Conservation (phyloP, 495 filamentous ascomycete species). For the Letharia lupina region DNA sequence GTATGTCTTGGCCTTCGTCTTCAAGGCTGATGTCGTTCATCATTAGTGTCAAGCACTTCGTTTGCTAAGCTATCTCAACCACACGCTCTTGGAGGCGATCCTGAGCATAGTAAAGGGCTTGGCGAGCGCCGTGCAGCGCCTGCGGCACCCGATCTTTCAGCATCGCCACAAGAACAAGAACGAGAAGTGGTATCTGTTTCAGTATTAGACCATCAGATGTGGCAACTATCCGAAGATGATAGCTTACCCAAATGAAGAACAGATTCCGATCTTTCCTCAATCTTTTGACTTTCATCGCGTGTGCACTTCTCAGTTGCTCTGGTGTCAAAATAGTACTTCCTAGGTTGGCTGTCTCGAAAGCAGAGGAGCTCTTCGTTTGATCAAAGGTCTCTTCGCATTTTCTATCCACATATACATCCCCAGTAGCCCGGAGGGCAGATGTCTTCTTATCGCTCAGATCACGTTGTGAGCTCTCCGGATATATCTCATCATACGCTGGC, state of each 20-base stretch:
- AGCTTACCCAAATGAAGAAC: constrained; percentile 76
- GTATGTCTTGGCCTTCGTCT: constrained; percentile 9
- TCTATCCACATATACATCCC: constrained; percentile 56
- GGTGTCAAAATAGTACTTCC: constrained; percentile 47
- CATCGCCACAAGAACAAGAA: constrained; percentile 58
- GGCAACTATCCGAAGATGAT: constrained; percentile 31
- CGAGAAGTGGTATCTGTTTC: constrained; percentile 47
- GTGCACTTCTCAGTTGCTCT: constrained; percentile 59
- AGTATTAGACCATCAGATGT: constrained; percentile 22
- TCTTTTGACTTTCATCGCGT: constrained; percentile 66
- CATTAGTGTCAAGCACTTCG: neutral
- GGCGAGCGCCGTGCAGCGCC: constrained; percentile 1
- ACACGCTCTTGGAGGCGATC: constrained; percentile 6
- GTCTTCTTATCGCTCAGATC: constrained; percentile 51
- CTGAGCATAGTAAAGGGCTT: constrained; percentile 9
- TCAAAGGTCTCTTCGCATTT: constrained; percentile 57
- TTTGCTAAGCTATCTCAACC: constrained; percentile 1
- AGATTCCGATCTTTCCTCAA: constrained; percentile 68
- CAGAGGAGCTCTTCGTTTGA: constrained; percentile 33
- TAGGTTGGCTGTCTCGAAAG: constrained; percentile 38
- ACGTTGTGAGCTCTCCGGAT: constrained; percentile 45
- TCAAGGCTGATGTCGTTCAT: constrained; percentile 10
- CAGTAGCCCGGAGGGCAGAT: constrained; percentile 51
- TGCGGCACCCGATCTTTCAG: constrained; percentile 26
- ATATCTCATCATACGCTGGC: constrained; percentile 77